These are phyloP conservation scores for Neoboletus magnificus DNA, from an alignment of 768 basidiomycete species.

Conservation along the genomic window DNA sequence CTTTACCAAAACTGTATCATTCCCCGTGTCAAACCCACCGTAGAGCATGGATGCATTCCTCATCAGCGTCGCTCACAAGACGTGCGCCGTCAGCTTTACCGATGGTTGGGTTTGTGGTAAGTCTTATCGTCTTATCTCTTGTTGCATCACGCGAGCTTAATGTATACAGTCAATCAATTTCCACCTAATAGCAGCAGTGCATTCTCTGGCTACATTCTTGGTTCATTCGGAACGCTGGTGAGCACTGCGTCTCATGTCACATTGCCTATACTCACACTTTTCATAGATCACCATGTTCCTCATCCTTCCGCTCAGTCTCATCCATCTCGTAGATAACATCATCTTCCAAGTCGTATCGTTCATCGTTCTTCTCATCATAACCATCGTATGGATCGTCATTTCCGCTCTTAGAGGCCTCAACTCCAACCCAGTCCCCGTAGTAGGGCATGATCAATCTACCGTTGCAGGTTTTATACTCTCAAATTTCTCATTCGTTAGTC, in stretches of 20 bases:
- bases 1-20: not conserved
- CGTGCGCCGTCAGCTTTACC: slow-evolving; percentile 23
- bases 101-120: slow-evolving; percentile 22
- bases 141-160: not conserved
- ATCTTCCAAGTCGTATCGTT: slow-evolving; percentile 25
- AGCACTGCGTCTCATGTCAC: not conserved
- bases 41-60: slow-evolving; percentile 26
- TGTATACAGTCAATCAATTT: slow-evolving; percentile 10
- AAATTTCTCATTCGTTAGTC: slow-evolving; percentile 24
- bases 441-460: slow-evolving; percentile 18
- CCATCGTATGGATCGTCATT: slow-evolving; percentile 18
- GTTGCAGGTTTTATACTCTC: slow-evolving; percentile 25
- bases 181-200: slow-evolving; percentile 6
- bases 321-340: slow-evolving; percentile 24
- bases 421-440: slow-evolving; percentile 6
- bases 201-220: slow-evolving; percentile 22
- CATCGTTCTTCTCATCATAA: slow-evolving; percentile 17
- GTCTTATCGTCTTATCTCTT: slow-evolving; percentile 6
- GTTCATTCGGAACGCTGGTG: slow-evolving; percentile 22
- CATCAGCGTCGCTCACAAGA: slow-evolving; percentile 23
- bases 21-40: not conserved
- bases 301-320: slow-evolving; percentile 22
- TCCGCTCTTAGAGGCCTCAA: slow-evolving; percentile 12
- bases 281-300: slow-evolving; percentile 16
- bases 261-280: not conserved